Conservation (phyloP, 768 basidiomycete species). For the Suillus fuscotomentosus region DNA sequence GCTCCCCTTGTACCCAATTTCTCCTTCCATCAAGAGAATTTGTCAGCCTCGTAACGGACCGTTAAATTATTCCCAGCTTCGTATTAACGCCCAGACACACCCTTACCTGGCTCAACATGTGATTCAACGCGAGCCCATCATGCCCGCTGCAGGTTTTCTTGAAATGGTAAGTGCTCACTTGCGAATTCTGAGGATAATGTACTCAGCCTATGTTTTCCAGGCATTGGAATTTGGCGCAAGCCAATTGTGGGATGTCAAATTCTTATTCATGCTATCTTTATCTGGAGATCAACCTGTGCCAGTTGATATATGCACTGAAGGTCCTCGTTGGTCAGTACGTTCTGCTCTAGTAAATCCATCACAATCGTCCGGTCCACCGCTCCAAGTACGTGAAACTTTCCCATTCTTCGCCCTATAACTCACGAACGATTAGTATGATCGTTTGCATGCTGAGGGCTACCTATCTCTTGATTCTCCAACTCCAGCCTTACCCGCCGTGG, state of each 20-base stretch:
- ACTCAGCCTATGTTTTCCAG: background rate
- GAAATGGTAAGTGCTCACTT: conserved; percentile 32
- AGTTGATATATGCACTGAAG: background rate
- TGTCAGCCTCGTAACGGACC: conserved; percentile 30
- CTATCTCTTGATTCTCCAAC: background rate
- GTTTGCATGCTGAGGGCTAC: conserved; percentile 6
- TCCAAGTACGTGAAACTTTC: background rate
- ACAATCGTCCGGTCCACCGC: background rate
- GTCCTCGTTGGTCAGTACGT: background rate
- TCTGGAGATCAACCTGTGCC: conserved; percentile 3
- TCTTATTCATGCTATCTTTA: conserved; percentile 1
- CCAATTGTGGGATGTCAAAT: conserved; percentile 1
- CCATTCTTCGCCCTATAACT: background rate
- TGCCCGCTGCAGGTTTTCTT: conserved; percentile 45
- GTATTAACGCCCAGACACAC: conserved; percentile 35
- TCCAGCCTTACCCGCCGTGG: background rate
- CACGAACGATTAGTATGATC: background rate
- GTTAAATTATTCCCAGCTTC: conserved; percentile 34
- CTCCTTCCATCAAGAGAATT: conserved; percentile 18
- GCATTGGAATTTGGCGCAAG: conserved; percentile 5
- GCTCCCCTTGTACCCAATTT: conserved; percentile 17
- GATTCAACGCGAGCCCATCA: conserved; percentile 43
- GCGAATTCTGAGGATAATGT: background rate
- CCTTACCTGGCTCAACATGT: conserved; percentile 44
- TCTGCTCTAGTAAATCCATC: background rate